Evolutionary conservation across 257 asterid species (phyloP), one percentile per base, ranked within the genome.

Genomic region (Scutellaria barbata): DNA sequence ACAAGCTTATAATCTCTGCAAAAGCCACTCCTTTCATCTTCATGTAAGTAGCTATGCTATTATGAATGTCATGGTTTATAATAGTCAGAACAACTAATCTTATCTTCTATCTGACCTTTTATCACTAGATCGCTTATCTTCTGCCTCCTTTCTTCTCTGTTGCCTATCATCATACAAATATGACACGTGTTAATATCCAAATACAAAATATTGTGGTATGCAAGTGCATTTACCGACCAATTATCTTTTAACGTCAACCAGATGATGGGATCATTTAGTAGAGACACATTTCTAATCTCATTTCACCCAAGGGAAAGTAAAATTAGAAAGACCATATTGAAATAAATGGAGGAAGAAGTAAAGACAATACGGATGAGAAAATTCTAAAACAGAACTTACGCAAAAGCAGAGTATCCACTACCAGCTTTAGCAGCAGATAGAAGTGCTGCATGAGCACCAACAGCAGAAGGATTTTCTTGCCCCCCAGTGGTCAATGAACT

Each of bases 381-480:
- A 17, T 66, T 63, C 65, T 9, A n/a, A 45, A 30, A 52, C 30
- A 48, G 48, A 72, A 87, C 98, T 85, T 87, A 95, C 98, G 96
- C 99, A 76, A 87, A 95, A 66, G 97, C 96, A 56, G 99, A 82
- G 81, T 92, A 92, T 76, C 98, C 99, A 80, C 92, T 76, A 52
- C 97, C 97, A 75, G 96, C 91, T 88, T 88, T 94, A 48, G 96
- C 87, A 71, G 96, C 87, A 57, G 98, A 84, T 7, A 89, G 43
- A 30, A 87, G 79, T 20, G 95, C 89, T 58, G 96, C 94, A 78
- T 83, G 88, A 79, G 94, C 86, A 68, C 90, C 83, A 63, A 74
- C 84, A 68, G 88, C 77, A 69, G 96, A 75, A 58, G 81, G 65
- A 81, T n/a, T 82, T 77, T 91, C 98, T 79, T 74, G 87, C 40